Evolutionary conservation across 352 stramenopile species (phyloP).

Genomic region (Thalassiosira livingstoniorum): DNA sequence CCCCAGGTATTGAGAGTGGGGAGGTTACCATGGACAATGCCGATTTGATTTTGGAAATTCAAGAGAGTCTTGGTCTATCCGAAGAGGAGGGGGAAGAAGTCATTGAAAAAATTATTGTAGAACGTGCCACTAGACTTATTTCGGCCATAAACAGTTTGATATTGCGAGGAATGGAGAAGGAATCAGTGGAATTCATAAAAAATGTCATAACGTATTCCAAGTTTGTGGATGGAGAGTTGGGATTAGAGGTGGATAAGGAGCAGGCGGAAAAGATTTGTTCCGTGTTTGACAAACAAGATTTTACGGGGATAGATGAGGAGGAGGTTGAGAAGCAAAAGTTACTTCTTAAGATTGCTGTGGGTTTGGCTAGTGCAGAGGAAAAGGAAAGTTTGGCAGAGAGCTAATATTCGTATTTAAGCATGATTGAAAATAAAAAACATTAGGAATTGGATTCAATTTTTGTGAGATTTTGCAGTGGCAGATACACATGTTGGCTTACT

Average conservation of each 20-base stretch:
- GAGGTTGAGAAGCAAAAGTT: conserved; percentile 68
- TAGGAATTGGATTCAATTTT: no score
- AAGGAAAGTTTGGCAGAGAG: no score
- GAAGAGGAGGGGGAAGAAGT: conserved; percentile 75
- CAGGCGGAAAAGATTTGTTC: conserved; percentile 73
- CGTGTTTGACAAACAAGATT: conserved; percentile 81
- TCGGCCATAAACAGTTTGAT: conserved; percentile 67
- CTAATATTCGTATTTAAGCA: no score
- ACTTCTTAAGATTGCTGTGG: conserved; percentile 66
- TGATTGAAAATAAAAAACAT: no score
- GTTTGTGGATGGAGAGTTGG: conserved; percentile 79
- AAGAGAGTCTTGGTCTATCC: conserved; percentile 79
- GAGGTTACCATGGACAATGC: conserved; percentile 76
- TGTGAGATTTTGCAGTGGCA: no score
- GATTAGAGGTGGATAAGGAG: conserved; percentile 69
- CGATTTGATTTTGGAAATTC: conserved; percentile 79
- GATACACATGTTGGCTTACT: no score
- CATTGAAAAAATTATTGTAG: conserved; percentile 64
- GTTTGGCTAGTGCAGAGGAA: conserved; percentile 17
- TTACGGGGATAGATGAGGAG: conserved; percentile 61
- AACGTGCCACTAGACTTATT: conserved; percentile 64
- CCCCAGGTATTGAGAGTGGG: conserved; percentile 72
- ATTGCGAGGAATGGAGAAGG: conserved; percentile 71
- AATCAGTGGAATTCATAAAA: conserved; percentile 72
- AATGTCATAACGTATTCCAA: conserved; percentile 75